phyloP scores from a whole-genome alignment of 352 stramenopile species.

The Phytopythium aichiense region DNA sequence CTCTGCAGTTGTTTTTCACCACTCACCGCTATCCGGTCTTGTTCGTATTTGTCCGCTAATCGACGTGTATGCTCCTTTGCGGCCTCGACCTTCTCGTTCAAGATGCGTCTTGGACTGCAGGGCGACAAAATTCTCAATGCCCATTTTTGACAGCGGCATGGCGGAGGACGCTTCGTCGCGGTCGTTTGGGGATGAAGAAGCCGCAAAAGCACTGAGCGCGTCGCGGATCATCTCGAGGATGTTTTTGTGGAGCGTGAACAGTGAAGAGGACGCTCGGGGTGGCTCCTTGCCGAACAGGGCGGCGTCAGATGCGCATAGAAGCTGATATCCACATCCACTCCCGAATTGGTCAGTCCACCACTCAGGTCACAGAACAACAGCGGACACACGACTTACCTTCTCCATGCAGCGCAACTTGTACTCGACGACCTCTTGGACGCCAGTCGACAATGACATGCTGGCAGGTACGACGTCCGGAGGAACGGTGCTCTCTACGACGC shows the following conservation, averaged over 20 bases:
- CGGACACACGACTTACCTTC: neutral
- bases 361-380: neutral
- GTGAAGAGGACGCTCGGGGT: neutral
- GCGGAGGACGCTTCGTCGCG: neutral
- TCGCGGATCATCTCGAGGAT: neutral
- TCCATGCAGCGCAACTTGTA: neutral
- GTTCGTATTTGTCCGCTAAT: neutral
- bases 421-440: neutral
- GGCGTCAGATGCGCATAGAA: neutral
- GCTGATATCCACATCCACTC: neutral
- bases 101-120: neutral
- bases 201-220: neutral
- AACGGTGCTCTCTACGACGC: neutral
- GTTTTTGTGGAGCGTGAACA: neutral
- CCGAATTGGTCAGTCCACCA: neutral
- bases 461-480: neutral
- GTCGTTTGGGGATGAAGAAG: neutral
- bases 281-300: neutral
- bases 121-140: neutral
- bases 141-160: neutral
- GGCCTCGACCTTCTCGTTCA: neutral
- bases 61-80: neutral
- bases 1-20: neutral
- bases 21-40: neutral
- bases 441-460: neutral